Evolutionary conservation across 257 asterid species (phyloP), one percentile per base, ranked within the genome.

Genomic region (Solanum corneliomulleri): DNA sequence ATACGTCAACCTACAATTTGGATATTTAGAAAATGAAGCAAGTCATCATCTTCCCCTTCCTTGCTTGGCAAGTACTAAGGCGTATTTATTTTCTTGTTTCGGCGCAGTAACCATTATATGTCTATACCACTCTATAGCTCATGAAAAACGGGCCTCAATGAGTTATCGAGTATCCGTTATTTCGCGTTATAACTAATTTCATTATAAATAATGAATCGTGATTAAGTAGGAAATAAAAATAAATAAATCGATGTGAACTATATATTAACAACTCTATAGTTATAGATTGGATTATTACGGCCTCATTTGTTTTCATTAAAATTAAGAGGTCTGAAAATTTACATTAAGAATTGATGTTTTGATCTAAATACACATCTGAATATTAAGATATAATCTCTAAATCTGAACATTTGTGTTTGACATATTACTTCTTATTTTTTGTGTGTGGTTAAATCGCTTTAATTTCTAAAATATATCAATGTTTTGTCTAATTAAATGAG

Each of bases 301-400:
- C 0, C 5, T 33, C 35, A 33, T 1, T 33, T 0, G 0, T 33
- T 33, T 33, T 0, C 0, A 33, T 33, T 33, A 33, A 33, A 0
- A 33, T 33, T 37, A 37, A 37, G 0, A 37, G 2, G 39, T 37
- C 0, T 5, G 0, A 37, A 37, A 0, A 37, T 37, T 37, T 37
- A 0, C 39, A 37, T 37, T 37, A 0, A 37, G 39, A 37, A 1
- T 0, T 37, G 39, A 6, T 37, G 35, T 33, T 33, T 33, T 33
- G 35, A 33, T 33, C 35, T 3, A 0, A 37, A 5, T 37, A 37
- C 0, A 37, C 0, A 37, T 37, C 0, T 37, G 7, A 37, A 37
- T 37, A 37, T 37, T 37, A 37, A 37, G 39, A 37, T 6, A 2
- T 37, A 0, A 0, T 37, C 39, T 37, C 0, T 37, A 37, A 1